phyloP scores from a whole-genome alignment of 75 land plant species.

The Gnetum montanum region DNA sequence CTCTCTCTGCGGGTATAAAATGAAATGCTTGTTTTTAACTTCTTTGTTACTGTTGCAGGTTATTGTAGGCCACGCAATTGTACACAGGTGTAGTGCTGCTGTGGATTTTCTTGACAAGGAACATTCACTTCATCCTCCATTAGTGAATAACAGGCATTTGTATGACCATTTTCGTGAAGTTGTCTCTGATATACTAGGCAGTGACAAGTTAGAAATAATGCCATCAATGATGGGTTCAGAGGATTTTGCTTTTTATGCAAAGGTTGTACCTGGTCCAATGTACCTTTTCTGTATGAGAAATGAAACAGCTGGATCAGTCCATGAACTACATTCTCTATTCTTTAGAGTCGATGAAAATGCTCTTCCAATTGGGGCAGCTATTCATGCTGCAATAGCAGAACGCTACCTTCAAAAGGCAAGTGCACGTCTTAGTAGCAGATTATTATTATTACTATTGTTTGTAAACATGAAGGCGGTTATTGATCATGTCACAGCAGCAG shows the following conservation, averaged over 20 bases:
- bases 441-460: no score
- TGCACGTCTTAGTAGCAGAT: not conserved
- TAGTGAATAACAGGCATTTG: conserved; percentile 47
- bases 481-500: no score
- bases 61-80: conserved; percentile 52
- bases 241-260: conserved; percentile 64
- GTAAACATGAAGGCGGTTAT: no score
- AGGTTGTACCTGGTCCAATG: conserved; percentile 54
- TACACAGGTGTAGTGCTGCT: conserved; percentile 66
- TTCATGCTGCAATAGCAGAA: conserved; percentile 70
- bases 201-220: conserved; percentile 13
- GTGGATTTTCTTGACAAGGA: conserved; percentile 39
- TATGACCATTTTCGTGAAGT: conserved; percentile 36
- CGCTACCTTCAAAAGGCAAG: conserved; percentile 37
- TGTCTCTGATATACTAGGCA: conserved; percentile 47
- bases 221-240: conserved; percentile 69
- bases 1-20: no score
- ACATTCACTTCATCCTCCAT: conserved; percentile 45
- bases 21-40: no score
- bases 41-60: conserved; percentile 52
- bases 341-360: conserved; percentile 55
- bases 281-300: conserved; percentile 47
- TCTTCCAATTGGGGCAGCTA: conserved; percentile 64
- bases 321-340: conserved; percentile 34
- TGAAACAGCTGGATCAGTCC: conserved; percentile 22